These are phyloP conservation scores for Leccinum fibrillosum DNA, from an alignment of 768 basidiomycete species.

Conservation along the genomic window DNA sequence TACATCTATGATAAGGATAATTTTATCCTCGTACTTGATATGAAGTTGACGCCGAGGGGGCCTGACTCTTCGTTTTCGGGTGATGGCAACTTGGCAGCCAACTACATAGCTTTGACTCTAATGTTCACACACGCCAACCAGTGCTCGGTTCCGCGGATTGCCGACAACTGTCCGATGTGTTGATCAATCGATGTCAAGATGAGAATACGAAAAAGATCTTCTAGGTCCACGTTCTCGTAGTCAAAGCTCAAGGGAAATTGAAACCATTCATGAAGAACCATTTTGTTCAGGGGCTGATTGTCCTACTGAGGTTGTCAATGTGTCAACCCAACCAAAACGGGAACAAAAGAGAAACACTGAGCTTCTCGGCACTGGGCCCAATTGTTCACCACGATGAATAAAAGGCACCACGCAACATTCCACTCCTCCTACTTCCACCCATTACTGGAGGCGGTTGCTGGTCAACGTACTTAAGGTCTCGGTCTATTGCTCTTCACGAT, in stretches of 20 bases:
- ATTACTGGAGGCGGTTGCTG: constrained; percentile 22
- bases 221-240: not conserved
- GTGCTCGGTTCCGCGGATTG: not conserved
- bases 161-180: not conserved
- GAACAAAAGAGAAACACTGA: constrained; percentile 18
- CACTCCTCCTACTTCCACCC: not conserved
- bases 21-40: too few species aligned
- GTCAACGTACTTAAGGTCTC: constrained; percentile 15
- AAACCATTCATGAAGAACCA: not conserved
- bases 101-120: too few species aligned
- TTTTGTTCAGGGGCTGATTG: constrained; percentile 9
- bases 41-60: not conserved
- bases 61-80: too few species aligned
- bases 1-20: constrained; percentile 9
- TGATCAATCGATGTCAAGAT: not conserved
- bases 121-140: not conserved
- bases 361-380: not conserved
- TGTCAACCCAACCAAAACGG: not conserved
- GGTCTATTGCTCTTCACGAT: not conserved
- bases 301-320: not conserved
- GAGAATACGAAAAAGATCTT: not conserved
- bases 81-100: too few species aligned
- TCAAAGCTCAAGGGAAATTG: not conserved
- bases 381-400: constrained; percentile 18
- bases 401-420: constrained; percentile 1